Percentiles rank a stretch among this genome's conserved stretches.
Evolutionary conservation across 495 filamentous ascomycete genomes (phyloP).

Genomic region (Chaetomidium leptoderma): DNA sequence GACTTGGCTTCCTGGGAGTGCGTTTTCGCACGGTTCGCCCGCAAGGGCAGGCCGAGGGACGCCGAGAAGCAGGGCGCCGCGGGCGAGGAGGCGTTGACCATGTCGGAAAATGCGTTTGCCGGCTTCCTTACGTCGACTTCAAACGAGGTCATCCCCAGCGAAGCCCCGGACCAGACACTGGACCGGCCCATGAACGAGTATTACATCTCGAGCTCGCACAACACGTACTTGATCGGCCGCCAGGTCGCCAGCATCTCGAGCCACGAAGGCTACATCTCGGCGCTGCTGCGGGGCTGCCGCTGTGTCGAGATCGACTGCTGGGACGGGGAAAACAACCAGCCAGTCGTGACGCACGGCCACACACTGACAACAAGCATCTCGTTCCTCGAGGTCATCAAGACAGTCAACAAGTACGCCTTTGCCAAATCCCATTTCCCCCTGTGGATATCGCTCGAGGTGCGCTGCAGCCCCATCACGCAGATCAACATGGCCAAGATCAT

Average conservation of each 20-base stretch:
- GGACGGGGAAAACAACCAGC: conserved; percentile 83
- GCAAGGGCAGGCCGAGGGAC: conserved; percentile 55
- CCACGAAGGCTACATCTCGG: conserved; percentile 87
- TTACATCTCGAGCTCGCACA: conserved; percentile 97
- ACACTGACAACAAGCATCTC: conserved; percentile 81
- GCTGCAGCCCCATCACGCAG: conserved; percentile 81
- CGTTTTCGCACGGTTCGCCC: conserved; percentile 70
- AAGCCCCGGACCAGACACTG: conserved; percentile 55
- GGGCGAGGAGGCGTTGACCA: conserved; percentile 48
- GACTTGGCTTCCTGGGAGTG: conserved; percentile 63
- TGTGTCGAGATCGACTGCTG: conserved; percentile 98
- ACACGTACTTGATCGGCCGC: conserved; percentile 89
- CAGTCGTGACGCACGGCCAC: conserved; percentile 84
- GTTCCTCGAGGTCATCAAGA: conserved; percentile 84
- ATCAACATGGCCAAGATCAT: conserved; percentile 86
- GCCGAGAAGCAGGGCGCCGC: conserved; percentile 33
- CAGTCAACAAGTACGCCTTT: conserved; percentile 92
- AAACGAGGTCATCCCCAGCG: conserved; percentile 59
- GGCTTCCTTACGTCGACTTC: conserved; percentile 69
- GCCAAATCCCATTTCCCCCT: conserved; percentile 74
- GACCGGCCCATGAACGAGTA: conserved; percentile 92
- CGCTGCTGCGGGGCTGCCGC: conserved; percentile 82
- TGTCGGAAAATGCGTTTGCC: conserved; percentile 71
- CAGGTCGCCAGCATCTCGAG: conserved; percentile 88
- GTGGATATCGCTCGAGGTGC: conserved; percentile 92